Percentiles rank a stretch among this genome's conserved stretches.
phyloP scores from a whole-genome alignment of 148 eudicot species.

The Camellia sinensis region DNA sequence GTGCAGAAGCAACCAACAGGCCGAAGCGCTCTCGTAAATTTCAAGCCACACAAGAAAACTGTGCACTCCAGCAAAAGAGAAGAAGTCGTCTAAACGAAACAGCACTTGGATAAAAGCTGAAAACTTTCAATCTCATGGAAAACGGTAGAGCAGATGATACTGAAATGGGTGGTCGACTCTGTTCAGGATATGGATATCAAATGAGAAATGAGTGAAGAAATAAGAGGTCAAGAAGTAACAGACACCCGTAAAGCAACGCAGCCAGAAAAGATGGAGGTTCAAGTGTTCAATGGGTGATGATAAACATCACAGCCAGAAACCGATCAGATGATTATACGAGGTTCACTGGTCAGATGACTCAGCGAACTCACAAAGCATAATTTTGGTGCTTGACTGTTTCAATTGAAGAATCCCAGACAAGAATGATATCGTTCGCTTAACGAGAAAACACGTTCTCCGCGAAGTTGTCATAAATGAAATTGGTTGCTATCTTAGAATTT shows the following conservation, averaged over 20 bases:
- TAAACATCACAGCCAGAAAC: slow-evolving; percentile 52
- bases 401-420: slow-evolving; percentile 69
- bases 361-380: slow-evolving; percentile 73
- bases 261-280: slow-evolving; percentile 76
- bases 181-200: slow-evolving; percentile 44
- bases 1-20: slow-evolving; percentile 77
- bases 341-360: slow-evolving; percentile 68
- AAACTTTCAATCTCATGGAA: slow-evolving; percentile 71
- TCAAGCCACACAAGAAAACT: slow-evolving; percentile 79
- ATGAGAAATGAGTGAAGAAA: slow-evolving; percentile 42
- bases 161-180: slow-evolving; percentile 58
- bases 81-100: slow-evolving; percentile 63
- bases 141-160: slow-evolving; percentile 75
- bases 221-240: slow-evolving; percentile 66
- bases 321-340: slow-evolving; percentile 57
- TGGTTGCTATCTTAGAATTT: neutral
- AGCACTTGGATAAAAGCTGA: slow-evolving; percentile 71
- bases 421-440: slow-evolving; percentile 74
- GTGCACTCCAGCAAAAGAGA: slow-evolving; percentile 66
- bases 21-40: slow-evolving; percentile 83
- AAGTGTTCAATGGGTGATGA: slow-evolving; percentile 55
- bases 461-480: slow-evolving; percentile 31
- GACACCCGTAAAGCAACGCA: slow-evolving; percentile 36
- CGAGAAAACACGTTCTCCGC: slow-evolving; percentile 65
- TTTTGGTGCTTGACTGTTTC: slow-evolving; percentile 78